Evolutionary conservation across 2,329 filamentous ascomycete genomes (phyloP).

Genomic region (Botrytis tulipae): DNA sequence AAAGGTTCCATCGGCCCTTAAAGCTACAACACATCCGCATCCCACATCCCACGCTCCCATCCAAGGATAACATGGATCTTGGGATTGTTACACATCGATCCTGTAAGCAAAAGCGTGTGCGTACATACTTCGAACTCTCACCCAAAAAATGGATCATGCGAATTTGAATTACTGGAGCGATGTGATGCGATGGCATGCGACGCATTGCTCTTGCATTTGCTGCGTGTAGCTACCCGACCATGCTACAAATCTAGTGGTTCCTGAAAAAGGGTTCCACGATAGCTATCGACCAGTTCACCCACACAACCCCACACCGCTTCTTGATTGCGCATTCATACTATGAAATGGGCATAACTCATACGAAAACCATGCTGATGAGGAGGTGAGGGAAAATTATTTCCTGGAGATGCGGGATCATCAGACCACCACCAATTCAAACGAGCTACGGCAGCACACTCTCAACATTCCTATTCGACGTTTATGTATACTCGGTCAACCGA

Average conservation of each 20-base stretch:
- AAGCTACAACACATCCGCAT: background rate
- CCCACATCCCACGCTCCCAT: background rate
- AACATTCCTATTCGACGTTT: background rate
- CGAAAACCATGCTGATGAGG: background rate
- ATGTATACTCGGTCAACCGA: background rate
- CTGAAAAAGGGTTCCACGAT: background rate
- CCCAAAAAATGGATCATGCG: background rate
- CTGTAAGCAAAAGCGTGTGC: background rate
- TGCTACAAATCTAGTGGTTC: background rate
- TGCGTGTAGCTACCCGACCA: background rate
- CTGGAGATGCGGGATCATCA: background rate
- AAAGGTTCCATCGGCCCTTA: background rate
- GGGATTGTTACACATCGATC: background rate
- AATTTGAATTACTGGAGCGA: background rate
- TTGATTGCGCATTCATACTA: background rate
- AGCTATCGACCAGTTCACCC: background rate
- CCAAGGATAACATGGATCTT: background rate
- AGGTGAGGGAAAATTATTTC: background rate
- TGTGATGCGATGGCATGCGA: background rate
- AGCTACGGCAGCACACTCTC: background rate
- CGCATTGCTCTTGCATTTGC: background rate
- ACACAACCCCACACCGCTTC: slow-evolving; percentile 7
- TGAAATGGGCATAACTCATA: background rate
- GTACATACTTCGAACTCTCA: background rate
- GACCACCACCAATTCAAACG: background rate